A percentile compares a stretch with the other conserved stretches of the same genome.
Conservation (phyloP, 148 eudicot species). For the Rhododendron vialii region DNA sequence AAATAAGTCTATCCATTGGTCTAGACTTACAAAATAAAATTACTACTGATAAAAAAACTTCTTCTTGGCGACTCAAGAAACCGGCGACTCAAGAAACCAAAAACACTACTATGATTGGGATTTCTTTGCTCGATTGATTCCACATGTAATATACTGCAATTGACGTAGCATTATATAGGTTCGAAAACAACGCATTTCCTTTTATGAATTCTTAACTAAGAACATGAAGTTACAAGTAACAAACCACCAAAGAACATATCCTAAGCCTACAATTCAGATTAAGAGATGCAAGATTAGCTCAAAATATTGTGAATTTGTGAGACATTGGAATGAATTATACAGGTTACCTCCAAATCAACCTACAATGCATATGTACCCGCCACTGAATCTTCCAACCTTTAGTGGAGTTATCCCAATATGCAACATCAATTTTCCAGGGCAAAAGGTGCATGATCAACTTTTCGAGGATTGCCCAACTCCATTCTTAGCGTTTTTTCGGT, state of each 20-base stretch:
- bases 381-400: not conserved
- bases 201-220: not conserved
- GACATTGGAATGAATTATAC: not conserved
- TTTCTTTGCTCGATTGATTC: not conserved
- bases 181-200: not conserved
- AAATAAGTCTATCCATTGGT: too few species aligned
- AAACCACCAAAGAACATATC: not conserved
- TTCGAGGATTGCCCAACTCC: slow-evolving; percentile 43
- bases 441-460: slow-evolving; percentile 58
- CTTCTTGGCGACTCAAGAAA: too few species aligned
- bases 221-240: too few species aligned
- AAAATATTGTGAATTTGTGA: not conserved
- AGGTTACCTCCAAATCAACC: not conserved
- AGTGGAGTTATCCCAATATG: not conserved
- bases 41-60: too few species aligned
- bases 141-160: not conserved
- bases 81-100: too few species aligned
- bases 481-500: not conserved
- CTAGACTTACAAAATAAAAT: too few species aligned
- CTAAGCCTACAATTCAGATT: not conserved
- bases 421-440: slow-evolving; percentile 40
- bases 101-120: not conserved
- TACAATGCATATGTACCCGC: not conserved
- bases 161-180: not conserved
- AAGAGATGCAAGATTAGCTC: not conserved